Evolutionary conservation across 176 grass and related monocot genomes (phyloP), one percentile per base, ranked within the genome.

Genomic region (Bromus sterilis): DNA sequence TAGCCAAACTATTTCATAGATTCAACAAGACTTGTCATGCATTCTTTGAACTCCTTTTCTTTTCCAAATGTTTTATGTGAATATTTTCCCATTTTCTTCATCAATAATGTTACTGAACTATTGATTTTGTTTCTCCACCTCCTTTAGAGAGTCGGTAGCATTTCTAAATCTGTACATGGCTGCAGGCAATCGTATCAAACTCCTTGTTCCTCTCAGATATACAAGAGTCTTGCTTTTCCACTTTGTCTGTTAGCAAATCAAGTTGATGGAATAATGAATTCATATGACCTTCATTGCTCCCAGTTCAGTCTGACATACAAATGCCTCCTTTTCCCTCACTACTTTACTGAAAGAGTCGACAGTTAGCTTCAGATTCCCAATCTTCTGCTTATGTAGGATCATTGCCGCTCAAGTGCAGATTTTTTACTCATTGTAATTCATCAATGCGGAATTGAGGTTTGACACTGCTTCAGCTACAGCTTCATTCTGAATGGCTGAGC

Each of bases 21-120:
- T 77, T 67, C 68, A 72, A 70, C 46, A 55, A 87, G 5, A 67
- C 18, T 36, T 30, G 70, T 36, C 91, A 78, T 78, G 69, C 34
- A 77, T 62, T 81, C 61, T 21, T 32, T 66, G 42, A 84, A 83
- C 24, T 84, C 71, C 2, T 67, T 59, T 75, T 92, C 84, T 77
- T 78, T 84, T 48, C 66, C n/a, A 66, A 81, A 86, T 2, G 10
- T 8, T 35, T 78, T 48, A 81, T 84, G 76, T 76, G 51, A 78
- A 30, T 76, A 5, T 51, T 56, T 78, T 84, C 59, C 87, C 84
- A 29, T 89, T 92, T 80, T 92, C 87, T 89, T 80, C 76, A 21
- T n/a, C n/a, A n/a, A 89, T 36, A 34, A 69, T 49, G 9, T 30
- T n/a, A 62, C 51, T 64, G 21, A 92, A 81, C 48, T 42, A 24